Base-by-base conservation (phyloP, 495 filamentous ascomycete genomes). In the Penicillium goetzii region DNA sequence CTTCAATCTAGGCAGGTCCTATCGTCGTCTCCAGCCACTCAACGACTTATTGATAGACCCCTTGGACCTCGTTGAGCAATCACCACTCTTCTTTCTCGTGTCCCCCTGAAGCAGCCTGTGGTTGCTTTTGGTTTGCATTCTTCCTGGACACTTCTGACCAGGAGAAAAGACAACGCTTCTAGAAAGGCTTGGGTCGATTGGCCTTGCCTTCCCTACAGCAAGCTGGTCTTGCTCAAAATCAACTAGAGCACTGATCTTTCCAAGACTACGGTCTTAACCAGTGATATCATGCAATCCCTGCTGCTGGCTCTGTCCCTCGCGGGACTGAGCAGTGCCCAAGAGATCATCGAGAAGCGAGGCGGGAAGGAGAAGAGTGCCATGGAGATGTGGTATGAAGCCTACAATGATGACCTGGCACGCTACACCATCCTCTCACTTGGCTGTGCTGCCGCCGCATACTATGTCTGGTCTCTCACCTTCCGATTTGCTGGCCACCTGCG, bases 401-500 rank as follows among this genome's bases (percentile, higher is more conserved):
- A 77, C 58, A 76, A 78, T 34, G 78, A 81, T 66, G 68, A 77
- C 25, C 63, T 78, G 36, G 74, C 77, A 21, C 78, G 73, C 10
- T 78, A 78, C 60, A 71, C 73, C 43, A 66, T 84, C 28, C 64
- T 81, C 45, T 75, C 79, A 0, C 79, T 92, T n/a, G 76, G 78
- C 47, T 80, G 70, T 32, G 69, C 89, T 11, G 80, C 82, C 17
- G 75, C 78, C 19, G 63, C 81, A 25, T 77, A 84, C 26, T 76
- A 85, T 38, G 50, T 84, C 45, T 87, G 85, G 72, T 78, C 86
- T 51, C 70, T 87, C 14, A 70, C 79, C 45, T 70, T 77, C 36
- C 71, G 73, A 52, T 76, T 89, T 25, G 78, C 85, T 51, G 78
- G 76, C 59, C 90, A 92, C 61, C 74, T 95, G 15, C 86, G 95